phyloP scores from a whole-genome alignment of 805 yeast species.

The Kazachstania bromeliacearum region DNA sequence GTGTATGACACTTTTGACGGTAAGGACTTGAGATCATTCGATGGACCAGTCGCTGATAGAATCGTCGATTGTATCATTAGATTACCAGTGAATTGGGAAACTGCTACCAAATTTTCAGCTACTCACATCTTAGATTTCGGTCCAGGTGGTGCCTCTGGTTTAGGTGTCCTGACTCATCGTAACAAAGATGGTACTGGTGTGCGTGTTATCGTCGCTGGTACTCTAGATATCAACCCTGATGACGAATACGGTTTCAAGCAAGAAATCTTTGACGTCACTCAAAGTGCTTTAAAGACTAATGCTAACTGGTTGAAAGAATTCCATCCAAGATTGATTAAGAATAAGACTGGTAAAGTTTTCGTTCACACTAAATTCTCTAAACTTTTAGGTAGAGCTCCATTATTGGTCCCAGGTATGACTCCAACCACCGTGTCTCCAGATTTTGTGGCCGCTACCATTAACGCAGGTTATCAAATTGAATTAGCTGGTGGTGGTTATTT shows the following conservation, averaged over 20 bases:
- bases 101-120: constrained; percentile 67
- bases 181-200: constrained; percentile 98
- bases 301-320: constrained; percentile 85
- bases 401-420: constrained; percentile 99
- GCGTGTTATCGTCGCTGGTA: constrained; percentile 88
- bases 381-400: constrained; percentile 87
- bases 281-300: constrained; percentile 63
- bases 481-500: constrained; percentile 99
- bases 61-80: constrained; percentile 75
- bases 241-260: constrained; percentile 94
- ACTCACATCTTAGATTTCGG: constrained; percentile 95
- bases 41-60: constrained; percentile 54
- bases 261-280: constrained; percentile 73
- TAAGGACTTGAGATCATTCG: constrained; percentile 51
- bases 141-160: constrained; percentile 97
- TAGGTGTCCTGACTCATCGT: constrained; percentile 92
- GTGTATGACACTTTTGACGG: constrained; percentile 89
- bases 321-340: constrained; percentile 77
- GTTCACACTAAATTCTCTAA: constrained; percentile 93
- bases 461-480: constrained; percentile 96
- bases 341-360: constrained; percentile 59
- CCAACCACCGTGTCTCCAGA: constrained; percentile 95
- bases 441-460: constrained; percentile 86
- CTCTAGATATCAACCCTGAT: constrained; percentile 59
- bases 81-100: constrained; percentile 92